Conservation (phyloP, 192 early-diverging fungal species). For the Linnemannia elongata region DNA sequence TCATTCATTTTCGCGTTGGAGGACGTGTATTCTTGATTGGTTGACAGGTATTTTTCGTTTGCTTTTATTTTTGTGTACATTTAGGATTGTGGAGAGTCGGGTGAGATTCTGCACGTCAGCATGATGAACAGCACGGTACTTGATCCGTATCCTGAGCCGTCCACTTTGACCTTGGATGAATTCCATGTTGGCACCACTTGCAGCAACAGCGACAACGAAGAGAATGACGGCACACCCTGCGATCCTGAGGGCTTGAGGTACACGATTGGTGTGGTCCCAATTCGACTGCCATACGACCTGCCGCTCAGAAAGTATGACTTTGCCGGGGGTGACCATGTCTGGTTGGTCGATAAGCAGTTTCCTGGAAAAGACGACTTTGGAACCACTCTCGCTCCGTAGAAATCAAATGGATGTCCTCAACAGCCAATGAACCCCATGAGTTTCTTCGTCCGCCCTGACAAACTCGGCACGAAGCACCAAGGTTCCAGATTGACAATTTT, state of each 20-base stretch:
- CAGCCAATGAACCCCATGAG: neutral
- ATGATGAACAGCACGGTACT: slow-evolving; percentile 45
- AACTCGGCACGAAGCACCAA: too few species aligned
- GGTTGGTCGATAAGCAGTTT: slow-evolving; percentile 40
- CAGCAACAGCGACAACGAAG: neutral
- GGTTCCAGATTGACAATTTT: too few species aligned
- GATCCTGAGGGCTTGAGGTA: neutral
- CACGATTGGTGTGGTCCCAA: slow-evolving; percentile 54
- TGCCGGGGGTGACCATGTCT: slow-evolving; percentile 26
- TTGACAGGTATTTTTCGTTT: neutral
- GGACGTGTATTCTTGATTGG: neutral
- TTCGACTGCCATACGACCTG: slow-evolving; percentile 74
- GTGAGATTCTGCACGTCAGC: slow-evolving; percentile 25
- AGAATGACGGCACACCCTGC: neutral
- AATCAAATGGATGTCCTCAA: neutral
- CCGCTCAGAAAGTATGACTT: slow-evolving; percentile 65
- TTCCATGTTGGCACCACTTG: neutral
- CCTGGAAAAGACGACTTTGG: slow-evolving; percentile 49
- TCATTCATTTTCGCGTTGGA: neutral
- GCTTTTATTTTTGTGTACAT: neutral
- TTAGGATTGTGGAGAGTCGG: slow-evolving; percentile 13
- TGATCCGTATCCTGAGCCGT: slow-evolving; percentile 38
- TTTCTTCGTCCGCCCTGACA: too few species aligned
- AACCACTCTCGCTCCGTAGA: neutral
- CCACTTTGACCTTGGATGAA: neutral